Evolutionary conservation across 2,329 filamentous ascomycete species (phyloP).

Genomic region (Fusarium secorum): DNA sequence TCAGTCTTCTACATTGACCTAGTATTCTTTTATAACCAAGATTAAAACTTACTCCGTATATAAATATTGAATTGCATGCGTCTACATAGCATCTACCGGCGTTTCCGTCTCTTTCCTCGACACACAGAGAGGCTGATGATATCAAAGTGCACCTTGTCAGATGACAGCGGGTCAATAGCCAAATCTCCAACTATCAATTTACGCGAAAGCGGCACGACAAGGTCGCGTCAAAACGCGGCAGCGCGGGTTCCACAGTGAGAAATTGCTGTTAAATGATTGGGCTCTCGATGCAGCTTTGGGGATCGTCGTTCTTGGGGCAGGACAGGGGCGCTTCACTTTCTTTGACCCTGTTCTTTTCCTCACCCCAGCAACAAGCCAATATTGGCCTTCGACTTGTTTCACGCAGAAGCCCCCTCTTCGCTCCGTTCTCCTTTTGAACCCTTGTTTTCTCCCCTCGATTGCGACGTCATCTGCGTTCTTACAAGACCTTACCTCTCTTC

Average conservation of each 20-base stretch:
- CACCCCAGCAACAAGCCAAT: slow-evolving; percentile 30
- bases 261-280: slow-evolving; percentile 23
- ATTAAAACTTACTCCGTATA: neutral
- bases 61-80: neutral
- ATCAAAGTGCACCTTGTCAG: slow-evolving; percentile 6
- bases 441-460: slow-evolving; percentile 17
- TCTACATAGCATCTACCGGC: neutral
- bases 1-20: too few species aligned
- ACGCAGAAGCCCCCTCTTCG: slow-evolving; percentile 10
- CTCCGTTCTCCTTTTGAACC: slow-evolving; percentile 25
- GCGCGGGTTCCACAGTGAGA: slow-evolving; percentile 4
- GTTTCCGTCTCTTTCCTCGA: neutral
- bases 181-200: slow-evolving; percentile 33
- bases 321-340: slow-evolving; percentile 10
- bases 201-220: slow-evolving; percentile 44
- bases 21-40: neutral
- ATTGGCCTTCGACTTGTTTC: slow-evolving; percentile 11
- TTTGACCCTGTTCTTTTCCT: slow-evolving; percentile 9
- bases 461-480: slow-evolving; percentile 26
- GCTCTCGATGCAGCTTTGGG: neutral
- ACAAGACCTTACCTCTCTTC: neutral
- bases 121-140: neutral
- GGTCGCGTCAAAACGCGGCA: slow-evolving; percentile 29
- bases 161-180: slow-evolving; percentile 28
- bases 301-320: slow-evolving; percentile 5